Evolutionary conservation across 768 basidiomycete species (phyloP).

Genomic region (Pulveroboletus frians): DNA sequence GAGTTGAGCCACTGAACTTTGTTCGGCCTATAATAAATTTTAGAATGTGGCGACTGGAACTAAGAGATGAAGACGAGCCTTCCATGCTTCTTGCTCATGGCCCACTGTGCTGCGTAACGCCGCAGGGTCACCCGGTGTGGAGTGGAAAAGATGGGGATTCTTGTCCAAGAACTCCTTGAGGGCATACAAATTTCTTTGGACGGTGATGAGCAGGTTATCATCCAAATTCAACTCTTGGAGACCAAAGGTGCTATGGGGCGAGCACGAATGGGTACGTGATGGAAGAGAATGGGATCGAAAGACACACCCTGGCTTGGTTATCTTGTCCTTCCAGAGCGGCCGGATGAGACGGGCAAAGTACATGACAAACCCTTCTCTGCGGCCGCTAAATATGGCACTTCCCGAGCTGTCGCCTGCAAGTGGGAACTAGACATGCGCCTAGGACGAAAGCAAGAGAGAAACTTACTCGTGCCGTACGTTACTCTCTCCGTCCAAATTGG

Average conservation of each 20-base stretch:
- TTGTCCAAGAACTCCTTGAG: slow-evolving; percentile 73
- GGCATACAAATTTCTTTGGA: slow-evolving; percentile 75
- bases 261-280: background rate
- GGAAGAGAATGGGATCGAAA: background rate
- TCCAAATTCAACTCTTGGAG: slow-evolving; percentile 57
- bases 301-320: slow-evolving; percentile 60
- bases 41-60: slow-evolving; percentile 1
- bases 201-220: slow-evolving; percentile 57
- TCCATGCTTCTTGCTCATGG: slow-evolving; percentile 85
- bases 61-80: slow-evolving; percentile 40
- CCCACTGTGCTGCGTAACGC: slow-evolving; percentile 50
- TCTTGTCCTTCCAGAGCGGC: slow-evolving; percentile 81
- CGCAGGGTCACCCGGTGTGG: slow-evolving; percentile 64
- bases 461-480: slow-evolving; percentile 69
- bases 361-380: slow-evolving; percentile 82
- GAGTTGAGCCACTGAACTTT: slow-evolving; percentile 74
- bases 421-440: background rate
- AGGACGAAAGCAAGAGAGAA: background rate
- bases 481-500: slow-evolving; percentile 77
- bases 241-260: slow-evolving; percentile 34
- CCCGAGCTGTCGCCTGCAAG: slow-evolving; percentile 59
- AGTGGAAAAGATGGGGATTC: slow-evolving; percentile 83
- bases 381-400: slow-evolving; percentile 76
- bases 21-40: slow-evolving; percentile 57
- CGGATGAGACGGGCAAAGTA: slow-evolving; percentile 83